phyloP scores from a whole-genome alignment of 2,329 filamentous ascomycete species.

The Colletotrichum godetiae region DNA sequence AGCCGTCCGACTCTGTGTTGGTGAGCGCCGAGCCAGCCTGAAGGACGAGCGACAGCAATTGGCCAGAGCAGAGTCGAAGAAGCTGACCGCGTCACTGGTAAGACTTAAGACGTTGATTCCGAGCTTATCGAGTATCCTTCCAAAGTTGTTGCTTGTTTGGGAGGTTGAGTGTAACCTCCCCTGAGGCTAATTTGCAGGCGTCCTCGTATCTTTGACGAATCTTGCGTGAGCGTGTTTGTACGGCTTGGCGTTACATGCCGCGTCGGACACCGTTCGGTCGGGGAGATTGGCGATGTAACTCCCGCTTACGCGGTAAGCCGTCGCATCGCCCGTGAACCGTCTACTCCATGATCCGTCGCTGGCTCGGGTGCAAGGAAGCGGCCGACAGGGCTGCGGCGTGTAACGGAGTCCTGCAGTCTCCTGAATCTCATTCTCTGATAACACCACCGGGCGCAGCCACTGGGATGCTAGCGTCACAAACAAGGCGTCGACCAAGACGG shows the following conservation, averaged over 20 bases:
- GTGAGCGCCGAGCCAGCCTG: background rate
- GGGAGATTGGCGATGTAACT: background rate
- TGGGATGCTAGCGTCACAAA: background rate
- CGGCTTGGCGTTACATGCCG: background rate
- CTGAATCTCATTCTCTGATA: background rate
- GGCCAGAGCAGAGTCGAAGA: background rate
- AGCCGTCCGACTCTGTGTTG: no score
- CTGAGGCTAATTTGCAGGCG: background rate
- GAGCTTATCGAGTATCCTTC: background rate
- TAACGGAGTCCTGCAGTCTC: conserved; percentile 3
- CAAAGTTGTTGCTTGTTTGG: background rate
- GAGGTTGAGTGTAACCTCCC: background rate
- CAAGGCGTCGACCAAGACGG: background rate
- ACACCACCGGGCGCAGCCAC: background rate
- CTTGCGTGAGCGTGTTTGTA: background rate
- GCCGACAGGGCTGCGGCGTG: background rate
- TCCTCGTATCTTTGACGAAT: background rate
- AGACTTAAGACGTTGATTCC: background rate
- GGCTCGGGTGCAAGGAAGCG: conserved; percentile 4
- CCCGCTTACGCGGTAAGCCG: background rate
- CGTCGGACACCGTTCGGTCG: conserved; percentile 22
- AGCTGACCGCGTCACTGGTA: background rate
- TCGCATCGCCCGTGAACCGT: background rate
- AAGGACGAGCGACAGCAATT: background rate
- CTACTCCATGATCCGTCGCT: background rate